Conservation (phyloP, 2,329 filamentous ascomycete genomes). For the Fusarium citri region DNA sequence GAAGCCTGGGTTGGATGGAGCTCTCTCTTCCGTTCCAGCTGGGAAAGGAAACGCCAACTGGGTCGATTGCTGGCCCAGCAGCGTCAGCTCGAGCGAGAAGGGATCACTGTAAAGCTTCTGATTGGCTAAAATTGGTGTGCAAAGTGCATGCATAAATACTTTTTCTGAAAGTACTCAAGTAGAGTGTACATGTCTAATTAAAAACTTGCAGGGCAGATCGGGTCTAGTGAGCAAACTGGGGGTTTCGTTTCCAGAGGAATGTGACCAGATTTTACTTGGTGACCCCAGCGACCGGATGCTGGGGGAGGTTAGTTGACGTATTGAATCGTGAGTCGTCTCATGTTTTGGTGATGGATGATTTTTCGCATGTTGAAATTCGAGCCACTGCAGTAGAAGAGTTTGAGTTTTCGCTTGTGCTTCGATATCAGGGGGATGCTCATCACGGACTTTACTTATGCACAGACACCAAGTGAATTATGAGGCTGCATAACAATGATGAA, state of each 20-base stretch:
- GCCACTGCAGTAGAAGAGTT: neutral
- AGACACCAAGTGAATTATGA: neutral
- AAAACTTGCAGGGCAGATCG: conserved; percentile 33
- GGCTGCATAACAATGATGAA: neutral
- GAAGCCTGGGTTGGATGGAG: conserved; percentile 2
- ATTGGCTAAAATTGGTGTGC: conserved; percentile 19
- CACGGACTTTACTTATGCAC: neutral
- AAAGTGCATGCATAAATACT: conserved; percentile 47
- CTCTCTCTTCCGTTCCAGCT: conserved; percentile 1
- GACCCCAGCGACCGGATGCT: conserved; percentile 35
- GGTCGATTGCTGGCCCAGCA: conserved; percentile 30
- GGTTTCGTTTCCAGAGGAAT: conserved; percentile 46
- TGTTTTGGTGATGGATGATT: conserved; percentile 6
- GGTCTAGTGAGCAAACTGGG: conserved; percentile 27
- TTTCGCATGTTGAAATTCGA: conserved; percentile 3
- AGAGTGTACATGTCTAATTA: conserved; percentile 30
- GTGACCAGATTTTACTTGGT: conserved; percentile 38
- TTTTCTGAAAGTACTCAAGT: conserved; percentile 23
- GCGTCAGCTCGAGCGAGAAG: conserved; percentile 27
- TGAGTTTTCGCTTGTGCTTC: neutral
- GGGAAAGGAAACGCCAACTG: conserved; percentile 13
- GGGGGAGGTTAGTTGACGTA: conserved; percentile 16
- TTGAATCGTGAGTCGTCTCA: conserved; percentile 17
- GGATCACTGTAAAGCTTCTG: conserved; percentile 4
- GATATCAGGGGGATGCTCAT: neutral